phyloP scores from a whole-genome alignment of 345 rosid genomes.

The Hibiscus mutabilis region DNA sequence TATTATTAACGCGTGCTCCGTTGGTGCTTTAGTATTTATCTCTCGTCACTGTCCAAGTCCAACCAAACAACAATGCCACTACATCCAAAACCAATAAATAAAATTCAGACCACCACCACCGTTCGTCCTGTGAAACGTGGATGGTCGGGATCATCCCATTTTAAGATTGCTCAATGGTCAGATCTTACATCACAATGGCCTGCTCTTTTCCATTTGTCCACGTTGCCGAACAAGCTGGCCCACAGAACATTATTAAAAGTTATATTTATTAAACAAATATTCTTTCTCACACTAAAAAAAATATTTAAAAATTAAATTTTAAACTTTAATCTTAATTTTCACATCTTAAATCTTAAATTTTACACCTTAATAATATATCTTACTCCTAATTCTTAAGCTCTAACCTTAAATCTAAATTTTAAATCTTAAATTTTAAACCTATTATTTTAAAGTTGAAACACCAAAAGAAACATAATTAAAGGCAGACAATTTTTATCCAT shows the following conservation, averaged over 20 bases:
- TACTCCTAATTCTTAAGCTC: too few species aligned
- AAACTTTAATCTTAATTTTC: too few species aligned
- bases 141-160: not conserved
- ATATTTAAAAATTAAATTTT: too few species aligned
- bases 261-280: not conserved
- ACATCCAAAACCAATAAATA: not conserved
- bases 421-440: too few species aligned
- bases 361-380: too few species aligned
- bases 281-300: too few species aligned
- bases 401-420: too few species aligned
- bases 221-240: conserved; percentile 30
- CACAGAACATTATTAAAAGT: conserved; percentile 10
- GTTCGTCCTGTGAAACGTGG: conserved; percentile 25
- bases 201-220: conserved; percentile 25
- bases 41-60: not conserved
- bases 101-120: not conserved
- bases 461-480: too few species aligned
- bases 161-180: conserved; percentile 4
- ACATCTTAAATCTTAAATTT: too few species aligned
- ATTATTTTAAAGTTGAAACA: too few species aligned
- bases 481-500: too few species aligned
- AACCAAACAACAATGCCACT: conserved; percentile 1
- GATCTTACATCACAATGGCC: not conserved
- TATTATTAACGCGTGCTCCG: not conserved
- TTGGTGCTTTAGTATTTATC: not conserved